Conservation (phyloP, 345 rosid species). For the Corymbia maculata region DNA sequence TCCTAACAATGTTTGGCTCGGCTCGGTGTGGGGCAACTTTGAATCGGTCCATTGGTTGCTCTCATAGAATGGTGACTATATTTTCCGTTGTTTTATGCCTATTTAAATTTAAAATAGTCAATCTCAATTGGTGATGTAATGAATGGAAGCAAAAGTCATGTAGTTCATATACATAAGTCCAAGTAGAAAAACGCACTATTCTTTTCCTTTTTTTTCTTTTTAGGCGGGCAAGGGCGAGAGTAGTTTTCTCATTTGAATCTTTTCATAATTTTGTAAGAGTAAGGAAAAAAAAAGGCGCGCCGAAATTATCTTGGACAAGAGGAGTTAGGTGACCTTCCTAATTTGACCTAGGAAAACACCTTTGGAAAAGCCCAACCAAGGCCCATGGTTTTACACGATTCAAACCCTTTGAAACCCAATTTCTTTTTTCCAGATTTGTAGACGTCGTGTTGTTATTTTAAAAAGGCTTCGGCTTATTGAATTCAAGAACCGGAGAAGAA, state of each 20-base stretch:
- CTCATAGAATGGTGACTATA: fast-evolving
- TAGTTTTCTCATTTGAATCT: neutral
- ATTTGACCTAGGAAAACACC: neutral
- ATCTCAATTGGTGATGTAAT: neutral
- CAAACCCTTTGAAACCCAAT: neutral
- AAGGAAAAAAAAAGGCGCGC: neutral
- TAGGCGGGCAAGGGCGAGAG: neutral
- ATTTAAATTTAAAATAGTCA: neutral
- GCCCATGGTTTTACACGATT: neutral
- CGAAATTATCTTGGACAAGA: neutral
- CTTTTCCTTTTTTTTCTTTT: neutral
- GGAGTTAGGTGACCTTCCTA: neutral
- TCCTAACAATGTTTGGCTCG: neutral
- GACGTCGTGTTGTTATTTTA: neutral
- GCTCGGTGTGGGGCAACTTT: neutral
- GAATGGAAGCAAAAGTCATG: neutral
- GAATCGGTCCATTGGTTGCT: neutral
- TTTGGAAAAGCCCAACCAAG: neutral
- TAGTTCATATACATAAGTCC: neutral
- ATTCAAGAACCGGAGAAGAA: neutral
- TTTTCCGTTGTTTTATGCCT: neutral
- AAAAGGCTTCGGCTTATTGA: neutral
- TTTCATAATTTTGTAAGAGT: neutral
- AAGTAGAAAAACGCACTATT: neutral
- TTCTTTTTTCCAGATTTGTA: neutral